These are phyloP conservation scores for Acanthamoeba rhysodes DNA, from an alignment of 208 protist genomes.

Conservation along the genomic window DNA sequence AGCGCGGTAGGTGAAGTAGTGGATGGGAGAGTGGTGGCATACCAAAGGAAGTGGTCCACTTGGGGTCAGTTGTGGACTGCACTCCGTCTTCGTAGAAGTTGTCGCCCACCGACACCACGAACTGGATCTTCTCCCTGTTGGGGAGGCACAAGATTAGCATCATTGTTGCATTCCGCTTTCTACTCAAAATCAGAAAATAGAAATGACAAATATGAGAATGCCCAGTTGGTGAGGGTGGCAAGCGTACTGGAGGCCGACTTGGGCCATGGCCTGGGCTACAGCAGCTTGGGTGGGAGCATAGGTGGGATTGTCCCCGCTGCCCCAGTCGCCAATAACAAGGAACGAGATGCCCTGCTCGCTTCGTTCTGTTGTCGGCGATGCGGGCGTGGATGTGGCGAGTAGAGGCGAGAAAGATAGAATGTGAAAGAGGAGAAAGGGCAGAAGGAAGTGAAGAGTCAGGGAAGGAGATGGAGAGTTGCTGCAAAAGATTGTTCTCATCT, in stretches of 20 bases:
- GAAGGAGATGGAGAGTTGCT: not conserved
- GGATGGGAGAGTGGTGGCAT: not conserved
- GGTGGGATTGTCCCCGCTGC: not conserved
- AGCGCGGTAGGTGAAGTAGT: too few species aligned
- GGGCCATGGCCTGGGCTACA: not conserved
- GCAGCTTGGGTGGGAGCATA: constrained; percentile 6
- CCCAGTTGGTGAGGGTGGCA: not conserved
- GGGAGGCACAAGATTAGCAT: not conserved
- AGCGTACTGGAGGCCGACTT: not conserved
- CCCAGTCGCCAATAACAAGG: constrained; percentile 49
- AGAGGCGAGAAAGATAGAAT: not conserved
- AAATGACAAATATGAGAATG: not conserved
- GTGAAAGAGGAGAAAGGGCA: not conserved
- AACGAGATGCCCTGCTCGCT: not conserved
- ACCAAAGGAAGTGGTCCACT: constrained; percentile 83
- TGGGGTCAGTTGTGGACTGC: constrained; percentile 41
- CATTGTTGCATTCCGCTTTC: not conserved
- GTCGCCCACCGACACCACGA: constrained; percentile 86
- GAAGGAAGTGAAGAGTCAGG: not conserved
- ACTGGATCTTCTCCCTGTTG: constrained; percentile 74
- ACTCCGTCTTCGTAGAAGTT: constrained; percentile 88
- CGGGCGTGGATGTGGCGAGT: not conserved
- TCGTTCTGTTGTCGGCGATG: not conserved
- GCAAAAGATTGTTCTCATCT: not conserved
- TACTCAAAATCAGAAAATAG: not conserved